These are phyloP conservation scores for Parathielavia appendiculata DNA, from an alignment of 495 filamentous ascomycete species.

Conservation along the genomic window DNA sequence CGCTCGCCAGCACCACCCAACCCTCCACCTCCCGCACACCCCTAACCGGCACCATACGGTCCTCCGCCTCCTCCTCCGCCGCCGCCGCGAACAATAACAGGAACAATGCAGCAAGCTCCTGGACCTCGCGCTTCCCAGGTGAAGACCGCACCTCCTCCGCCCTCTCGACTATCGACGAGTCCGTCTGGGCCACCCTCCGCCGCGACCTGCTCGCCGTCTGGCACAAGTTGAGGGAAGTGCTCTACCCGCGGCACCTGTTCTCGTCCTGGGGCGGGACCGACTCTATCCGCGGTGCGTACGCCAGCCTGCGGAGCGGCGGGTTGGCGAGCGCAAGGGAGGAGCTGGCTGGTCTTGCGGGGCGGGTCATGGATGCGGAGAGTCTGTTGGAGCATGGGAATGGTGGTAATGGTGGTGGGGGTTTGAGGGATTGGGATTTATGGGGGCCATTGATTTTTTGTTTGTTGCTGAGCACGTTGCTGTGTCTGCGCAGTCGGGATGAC, in stretches of 20 bases:
- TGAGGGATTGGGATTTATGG: conserved; percentile 98
- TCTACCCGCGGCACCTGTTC: conserved; percentile 92
- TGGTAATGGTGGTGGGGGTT: conserved; percentile 74
- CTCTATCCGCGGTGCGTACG: conserved; percentile 48
- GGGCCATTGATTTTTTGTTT: conserved; percentile 92
- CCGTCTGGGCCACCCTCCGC: conserved; percentile 88
- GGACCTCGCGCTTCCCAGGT: conserved; percentile 83
- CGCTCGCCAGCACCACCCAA: conserved; percentile 53
- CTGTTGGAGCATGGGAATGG: conserved; percentile 72
- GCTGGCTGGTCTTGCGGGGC: conserved; percentile 54
- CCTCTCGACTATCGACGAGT: conserved; percentile 93
- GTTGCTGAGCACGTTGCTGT: conserved; percentile 77
- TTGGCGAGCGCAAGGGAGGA: conserved; percentile 55
- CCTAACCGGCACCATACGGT: conserved; percentile 72
- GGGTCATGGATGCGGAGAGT: conserved; percentile 57
- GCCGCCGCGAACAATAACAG: background rate
- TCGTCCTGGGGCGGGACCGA: background rate
- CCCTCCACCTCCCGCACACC: conserved; percentile 66
- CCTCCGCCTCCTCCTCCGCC: conserved; percentile 28
- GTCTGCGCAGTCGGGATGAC: conserved; percentile 62
- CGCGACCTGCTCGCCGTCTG: conserved; percentile 89
- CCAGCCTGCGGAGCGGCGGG: conserved; percentile 45
- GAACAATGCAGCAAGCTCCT: conserved; percentile 51
- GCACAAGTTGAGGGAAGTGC: conserved; percentile 97
- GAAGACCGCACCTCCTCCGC: conserved; percentile 84